Percentiles rank a stretch among this genome's conserved stretches.
Evolutionary conservation across 1,139 yeast species (phyloP).

Genomic region (Pichia sp.): DNA sequence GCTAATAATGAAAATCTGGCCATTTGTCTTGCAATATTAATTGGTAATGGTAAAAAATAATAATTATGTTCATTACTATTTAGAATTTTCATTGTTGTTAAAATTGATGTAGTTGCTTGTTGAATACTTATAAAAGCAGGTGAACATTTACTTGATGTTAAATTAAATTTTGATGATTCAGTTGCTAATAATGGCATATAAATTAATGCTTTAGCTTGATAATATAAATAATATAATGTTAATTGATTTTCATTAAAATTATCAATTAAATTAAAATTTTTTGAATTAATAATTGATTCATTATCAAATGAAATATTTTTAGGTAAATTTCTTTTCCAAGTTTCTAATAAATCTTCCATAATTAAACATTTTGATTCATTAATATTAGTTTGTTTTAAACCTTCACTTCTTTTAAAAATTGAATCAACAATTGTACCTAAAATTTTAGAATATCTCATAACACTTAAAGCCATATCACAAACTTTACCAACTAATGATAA

Average conservation of each 20-base stretch:
- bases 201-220: conserved; percentile 72
- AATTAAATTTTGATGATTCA: conserved; percentile 26
- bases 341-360: conserved; percentile 66
- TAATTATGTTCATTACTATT: conserved; percentile 34
- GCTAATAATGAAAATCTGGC: conserved; percentile 64
- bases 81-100: conserved; percentile 51
- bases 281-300: conserved; percentile 49
- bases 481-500: conserved; percentile 66
- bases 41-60: conserved; percentile 56
- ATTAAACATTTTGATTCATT: conserved; percentile 35
- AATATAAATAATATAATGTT: conserved; percentile 59
- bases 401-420: conserved; percentile 43
- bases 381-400: conserved; percentile 23
- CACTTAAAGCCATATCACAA: conserved; percentile 51
- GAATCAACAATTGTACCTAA: conserved; percentile 70
- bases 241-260: conserved; percentile 48
- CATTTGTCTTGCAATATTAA: conserved; percentile 64
- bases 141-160: conserved; percentile 33
- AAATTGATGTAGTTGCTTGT: conserved; percentile 64
- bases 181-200: conserved; percentile 69
- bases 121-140: conserved; percentile 60
- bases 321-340: conserved; percentile 75
- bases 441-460: conserved; percentile 67
- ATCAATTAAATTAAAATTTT: conserved; percentile 37
- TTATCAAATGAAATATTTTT: conserved; percentile 43